Percentiles rank a stretch among this genome's conserved stretches.
Evolutionary conservation across 495 filamentous ascomycete genomes (phyloP).

Genomic region (Lasiosphaeria ovina): DNA sequence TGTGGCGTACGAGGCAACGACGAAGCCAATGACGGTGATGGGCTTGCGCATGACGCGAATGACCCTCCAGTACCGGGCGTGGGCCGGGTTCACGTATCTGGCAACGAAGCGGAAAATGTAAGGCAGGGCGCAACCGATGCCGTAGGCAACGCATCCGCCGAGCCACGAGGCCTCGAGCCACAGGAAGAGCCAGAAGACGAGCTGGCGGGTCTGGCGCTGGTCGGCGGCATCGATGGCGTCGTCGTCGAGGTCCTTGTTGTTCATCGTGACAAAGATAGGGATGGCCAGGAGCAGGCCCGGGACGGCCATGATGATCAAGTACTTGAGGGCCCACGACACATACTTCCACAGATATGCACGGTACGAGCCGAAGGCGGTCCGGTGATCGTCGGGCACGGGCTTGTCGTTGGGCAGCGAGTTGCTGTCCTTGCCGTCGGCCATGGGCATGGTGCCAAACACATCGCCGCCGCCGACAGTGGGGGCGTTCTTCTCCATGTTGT

Average conservation of each 20-base stretch:
- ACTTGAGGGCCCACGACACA: conserved; percentile 13
- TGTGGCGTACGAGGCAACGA: conserved; percentile 15
- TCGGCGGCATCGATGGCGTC: not conserved
- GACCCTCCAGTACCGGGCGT: conserved; percentile 29
- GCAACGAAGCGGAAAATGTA: conserved; percentile 29
- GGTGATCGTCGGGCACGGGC: not conserved
- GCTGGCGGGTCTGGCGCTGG: conserved; percentile 8
- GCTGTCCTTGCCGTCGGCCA: not conserved
- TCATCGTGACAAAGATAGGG: conserved; percentile 17
- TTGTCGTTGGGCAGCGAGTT: not conserved
- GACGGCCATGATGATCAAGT: conserved; percentile 15
- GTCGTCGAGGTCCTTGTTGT: conserved; percentile 10
- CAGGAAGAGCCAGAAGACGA: conserved; percentile 24
- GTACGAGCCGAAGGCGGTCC: conserved; percentile 12
- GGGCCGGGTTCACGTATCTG: conserved; percentile 31
- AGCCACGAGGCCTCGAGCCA: conserved; percentile 27
- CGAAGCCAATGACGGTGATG: conserved; percentile 18
- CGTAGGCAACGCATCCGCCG: conserved; percentile 14
- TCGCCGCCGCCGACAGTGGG: not conserved
- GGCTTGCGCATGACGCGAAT: conserved; percentile 24
- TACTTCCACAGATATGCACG: conserved; percentile 5
- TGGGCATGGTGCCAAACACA: not conserved
- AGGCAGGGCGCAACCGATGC: conserved; percentile 20
- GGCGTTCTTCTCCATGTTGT: not conserved
- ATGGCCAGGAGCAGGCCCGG: conserved; percentile 14